Conservation (phyloP, 306 rosid species). For the Prunus salicina region DNA sequence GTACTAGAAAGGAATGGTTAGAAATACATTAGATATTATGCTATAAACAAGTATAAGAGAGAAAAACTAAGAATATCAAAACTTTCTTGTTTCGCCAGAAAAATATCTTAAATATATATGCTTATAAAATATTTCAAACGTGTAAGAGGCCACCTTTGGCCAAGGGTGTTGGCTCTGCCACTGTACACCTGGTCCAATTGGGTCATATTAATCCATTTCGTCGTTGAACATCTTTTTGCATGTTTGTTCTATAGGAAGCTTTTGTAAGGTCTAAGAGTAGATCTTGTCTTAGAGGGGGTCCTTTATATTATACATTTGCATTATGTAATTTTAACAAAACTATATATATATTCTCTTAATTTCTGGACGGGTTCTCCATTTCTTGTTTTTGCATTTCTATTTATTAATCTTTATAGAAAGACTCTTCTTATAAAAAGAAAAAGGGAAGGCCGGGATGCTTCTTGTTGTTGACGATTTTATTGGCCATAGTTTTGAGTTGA, state of each 20-base stretch:
- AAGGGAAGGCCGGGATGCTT: background rate
- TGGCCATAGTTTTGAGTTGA: constrained; percentile 2
- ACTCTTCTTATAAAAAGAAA: background rate
- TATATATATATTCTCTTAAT: background rate
- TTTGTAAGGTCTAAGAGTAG: background rate
- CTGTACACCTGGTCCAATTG: background rate
- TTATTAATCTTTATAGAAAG: background rate
- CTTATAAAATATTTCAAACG: background rate
- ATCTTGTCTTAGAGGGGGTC: background rate
- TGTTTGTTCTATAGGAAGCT: background rate
- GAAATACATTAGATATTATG: background rate
- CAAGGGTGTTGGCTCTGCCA: background rate
- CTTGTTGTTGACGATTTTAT: background rate
- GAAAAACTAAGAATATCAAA: background rate
- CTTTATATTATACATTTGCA: background rate
- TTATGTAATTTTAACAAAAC: background rate
- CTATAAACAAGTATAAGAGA: background rate
- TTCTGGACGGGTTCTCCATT: background rate
- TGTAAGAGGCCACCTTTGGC: background rate
- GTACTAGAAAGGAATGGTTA: background rate
- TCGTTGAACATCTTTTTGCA: background rate
- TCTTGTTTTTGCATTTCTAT: background rate
- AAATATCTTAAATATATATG: background rate
- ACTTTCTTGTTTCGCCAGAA: background rate
- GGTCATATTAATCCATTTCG: background rate